A percentile compares a stretch with the other conserved stretches of the same genome.
phyloP scores from a whole-genome alignment of 139 green algal genomes.

The Chlorella sp. region DNA sequence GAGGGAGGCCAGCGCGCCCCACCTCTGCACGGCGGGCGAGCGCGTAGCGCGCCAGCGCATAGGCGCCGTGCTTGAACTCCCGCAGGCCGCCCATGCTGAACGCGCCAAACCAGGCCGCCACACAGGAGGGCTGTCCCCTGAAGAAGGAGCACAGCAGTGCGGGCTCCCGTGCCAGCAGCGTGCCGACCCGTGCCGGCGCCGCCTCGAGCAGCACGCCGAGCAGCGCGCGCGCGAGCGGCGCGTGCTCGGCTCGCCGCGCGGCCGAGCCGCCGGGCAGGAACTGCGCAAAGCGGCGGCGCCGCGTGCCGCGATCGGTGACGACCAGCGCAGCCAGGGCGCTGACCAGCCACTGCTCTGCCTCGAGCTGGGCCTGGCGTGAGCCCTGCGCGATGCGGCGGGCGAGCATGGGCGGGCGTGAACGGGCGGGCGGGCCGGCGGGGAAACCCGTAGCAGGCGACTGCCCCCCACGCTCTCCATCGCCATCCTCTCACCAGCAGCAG shows the following conservation, averaged over 20 bases:
- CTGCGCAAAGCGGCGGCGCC: constrained; percentile 20
- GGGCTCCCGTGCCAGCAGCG: constrained; percentile 14
- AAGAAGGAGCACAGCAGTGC: constrained; percentile 23
- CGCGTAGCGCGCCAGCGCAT: constrained; percentile 61
- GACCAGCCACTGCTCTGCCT: constrained; percentile 24
- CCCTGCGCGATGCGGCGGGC: background rate
- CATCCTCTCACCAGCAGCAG: background rate
- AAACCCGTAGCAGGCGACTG: background rate
- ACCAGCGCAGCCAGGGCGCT: constrained; percentile 16
- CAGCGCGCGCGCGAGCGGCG: constrained; percentile 2
- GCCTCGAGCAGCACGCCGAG: constrained; percentile 21
- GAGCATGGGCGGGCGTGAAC: background rate
- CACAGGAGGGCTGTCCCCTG: background rate
- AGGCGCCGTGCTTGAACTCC: constrained; percentile 60
- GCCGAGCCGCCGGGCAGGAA: constrained; percentile 12
- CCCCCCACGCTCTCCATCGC: background rate
- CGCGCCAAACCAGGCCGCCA: constrained; percentile 57
- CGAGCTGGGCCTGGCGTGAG: constrained; percentile 2
- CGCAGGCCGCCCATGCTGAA: constrained; percentile 56
- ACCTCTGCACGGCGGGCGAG: constrained; percentile 62
- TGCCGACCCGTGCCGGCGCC: constrained; percentile 3
- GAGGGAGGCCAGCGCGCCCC: background rate
- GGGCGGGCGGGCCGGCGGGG: background rate
- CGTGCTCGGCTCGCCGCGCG: constrained; percentile 11
- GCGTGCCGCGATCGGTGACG: background rate